Conservation (phyloP, 305 asterid genomes). For the Fraxinus nigra region DNA sequence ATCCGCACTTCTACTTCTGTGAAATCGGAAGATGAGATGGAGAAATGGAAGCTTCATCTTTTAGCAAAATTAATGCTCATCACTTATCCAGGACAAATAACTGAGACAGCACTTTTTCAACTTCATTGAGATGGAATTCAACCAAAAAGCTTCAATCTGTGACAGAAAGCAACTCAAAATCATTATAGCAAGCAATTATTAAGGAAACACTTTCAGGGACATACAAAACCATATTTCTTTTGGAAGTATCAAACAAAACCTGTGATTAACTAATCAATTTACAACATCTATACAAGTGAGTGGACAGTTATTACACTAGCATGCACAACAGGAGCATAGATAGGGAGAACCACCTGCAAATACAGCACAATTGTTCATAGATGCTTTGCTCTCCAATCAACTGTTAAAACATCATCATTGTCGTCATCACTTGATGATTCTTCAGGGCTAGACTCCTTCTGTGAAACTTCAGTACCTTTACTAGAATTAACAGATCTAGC, state of each 20-base stretch:
- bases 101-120: background rate
- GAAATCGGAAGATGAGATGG: background rate
- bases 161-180: background rate
- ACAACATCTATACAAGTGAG: background rate
- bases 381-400: conserved; percentile 95
- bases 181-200: conserved; percentile 3
- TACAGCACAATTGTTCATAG: conserved; percentile 31
- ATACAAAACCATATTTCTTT: background rate
- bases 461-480: conserved; percentile 34
- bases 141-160: conserved; percentile 10
- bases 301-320: background rate
- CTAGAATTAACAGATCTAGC: conserved; percentile 41
- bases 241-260: background rate
- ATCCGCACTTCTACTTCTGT: background rate
- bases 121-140: conserved; percentile 14
- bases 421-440: conserved; percentile 70
- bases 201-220: background rate
- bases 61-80: background rate
- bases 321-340: background rate
- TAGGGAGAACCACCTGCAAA: conserved; percentile 24
- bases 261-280: background rate
- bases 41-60: background rate
- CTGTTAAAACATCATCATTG: conserved; percentile 47
- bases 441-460: conserved; percentile 37
- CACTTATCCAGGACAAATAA: background rate